Evolutionary conservation across 2,329 filamentous ascomycete genomes (phyloP), one percentile per base, ranked within the genome.

Genomic region (Dothideomycetes sp.): DNA sequence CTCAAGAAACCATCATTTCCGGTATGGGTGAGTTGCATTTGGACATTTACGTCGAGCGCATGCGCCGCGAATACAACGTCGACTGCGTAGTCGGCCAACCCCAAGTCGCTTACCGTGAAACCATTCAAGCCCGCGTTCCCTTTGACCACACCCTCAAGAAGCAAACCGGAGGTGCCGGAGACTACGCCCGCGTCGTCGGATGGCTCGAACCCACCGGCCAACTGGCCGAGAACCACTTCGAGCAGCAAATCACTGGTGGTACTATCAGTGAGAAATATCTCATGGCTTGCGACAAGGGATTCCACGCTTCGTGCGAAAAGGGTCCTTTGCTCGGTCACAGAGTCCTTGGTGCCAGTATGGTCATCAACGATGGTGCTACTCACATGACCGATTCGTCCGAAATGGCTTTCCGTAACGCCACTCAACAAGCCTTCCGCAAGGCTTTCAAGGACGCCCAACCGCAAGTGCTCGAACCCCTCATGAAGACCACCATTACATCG

Each of bases 351-450:
- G 74, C 84, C 15, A 74, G 70, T 59, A 95, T 98, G 87, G 75
- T 94, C 43, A 76, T 98, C 65, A 93, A 91, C 63, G 91, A 98
- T 54, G 91, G 91, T 63, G 86, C 88, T 18, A 98, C 87, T 9
- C 91, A 98, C 71, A 86, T 94, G 60, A 96, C 91, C 22, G 91
- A 98, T 70, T 96, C 91, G 11, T 94, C 84, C 20, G 91, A 98
- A 74, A 84, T 88, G 71, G 80, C 91, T 10, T 98, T 98, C 77
- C 93, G 83, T 64, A 82, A 81, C 52, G 89, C 91, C 10, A 94
- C 91, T 2, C 86, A 94, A 63, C 84, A 94, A 70, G 91, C 91
- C 18, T 98, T 98, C 80, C 80, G 84, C 53, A 94, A 95, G 67
- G 83, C 86, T 13, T 96, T 98, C 68, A 71, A 74, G 45, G 78